Conservation (phyloP, 2,329 filamentous ascomycete genomes). For the Curvularia sp. region DNA sequence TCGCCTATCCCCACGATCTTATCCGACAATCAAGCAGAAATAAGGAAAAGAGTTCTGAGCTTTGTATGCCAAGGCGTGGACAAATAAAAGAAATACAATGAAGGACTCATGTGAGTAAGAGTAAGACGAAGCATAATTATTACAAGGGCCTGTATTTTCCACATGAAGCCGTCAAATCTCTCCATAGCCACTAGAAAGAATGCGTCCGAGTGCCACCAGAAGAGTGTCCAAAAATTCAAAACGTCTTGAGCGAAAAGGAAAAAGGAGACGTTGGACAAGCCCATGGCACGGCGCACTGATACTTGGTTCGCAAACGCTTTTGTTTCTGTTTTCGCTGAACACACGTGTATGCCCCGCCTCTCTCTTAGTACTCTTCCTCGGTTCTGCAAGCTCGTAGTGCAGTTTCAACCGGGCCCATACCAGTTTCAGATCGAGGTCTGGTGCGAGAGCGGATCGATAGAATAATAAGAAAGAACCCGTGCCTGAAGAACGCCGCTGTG, state of each 20-base stretch:
- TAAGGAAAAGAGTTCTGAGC: neutral
- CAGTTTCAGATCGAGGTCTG: conserved; percentile 7
- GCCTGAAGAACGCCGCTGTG: conserved; percentile 18
- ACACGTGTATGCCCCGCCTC: conserved; percentile 2
- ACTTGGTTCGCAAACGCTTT: conserved; percentile 8
- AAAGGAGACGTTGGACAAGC: neutral
- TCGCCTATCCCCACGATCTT: neutral
- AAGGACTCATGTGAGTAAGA: conserved; percentile 2
- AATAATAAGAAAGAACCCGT: neutral
- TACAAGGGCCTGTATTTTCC: conserved; percentile 16
- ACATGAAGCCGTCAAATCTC: conserved; percentile 11
- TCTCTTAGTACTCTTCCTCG: neutral
- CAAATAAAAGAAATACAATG: neutral
- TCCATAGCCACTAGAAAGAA: conserved; percentile 5
- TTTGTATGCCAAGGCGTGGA: neutral
- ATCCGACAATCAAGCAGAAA: neutral
- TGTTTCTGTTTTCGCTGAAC: conserved; percentile 13
- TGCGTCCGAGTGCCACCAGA: neutral
- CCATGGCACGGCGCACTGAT: conserved; percentile 8
- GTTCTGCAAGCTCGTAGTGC: conserved; percentile 6
- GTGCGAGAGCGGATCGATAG: conserved; percentile 12
- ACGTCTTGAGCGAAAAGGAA: conserved; percentile 3
- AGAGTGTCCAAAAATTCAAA: neutral
- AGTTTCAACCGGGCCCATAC: conserved; percentile 6
- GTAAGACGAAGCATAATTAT: conserved; percentile 11